Base-by-base conservation (phyloP, 208 protist species). In the Acanthamoeba triangularis region DNA sequence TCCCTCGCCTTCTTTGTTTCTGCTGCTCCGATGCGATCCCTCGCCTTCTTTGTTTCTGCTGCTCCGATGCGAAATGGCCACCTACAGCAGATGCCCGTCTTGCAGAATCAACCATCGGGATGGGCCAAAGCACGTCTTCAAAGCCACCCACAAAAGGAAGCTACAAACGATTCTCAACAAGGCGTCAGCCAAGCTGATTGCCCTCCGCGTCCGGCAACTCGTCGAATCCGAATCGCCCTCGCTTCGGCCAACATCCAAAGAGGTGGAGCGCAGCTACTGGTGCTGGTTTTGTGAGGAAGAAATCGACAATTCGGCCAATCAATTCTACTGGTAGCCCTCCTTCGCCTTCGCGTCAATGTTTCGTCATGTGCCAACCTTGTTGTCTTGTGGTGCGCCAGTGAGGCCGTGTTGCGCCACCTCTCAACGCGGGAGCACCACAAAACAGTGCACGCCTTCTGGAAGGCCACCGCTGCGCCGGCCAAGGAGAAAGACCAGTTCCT, bases 251-350 rank as follows among this genome's bases (percentile, higher is more conserved):
- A 11, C 16, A 69, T 69, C 61, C 25, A 44, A 44, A 25, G 69
- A n/a, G 1, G 30, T 44, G 8, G 69, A 35, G 16, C 35, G 37
- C 0, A 78, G 69, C 69, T 78, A 78, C 33, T 78, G 69, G 69
- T 78, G 69, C 33, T 78, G 69, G 69, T 78, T 78, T 78, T 78
- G 69, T 44, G 69, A 78, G 30, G 16, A 25, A 20, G 69, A 78
- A 44, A 28, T 78, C n/a, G 69, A 78, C 37, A 78, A 78, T 30
- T 78, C 69, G 13, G n/a, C n/a, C 8, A 44, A 78, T 30, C 69
- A 78, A 35, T 78, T 78, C 35, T 28, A 35, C 13, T 47, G 69
- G 69, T 44, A 78, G 0, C 69, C 33, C 13, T 16, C 35, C 28
- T 33, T 41, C 23, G 1, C 23, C 63, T 35, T 28, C 25, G 23